Evolutionary conservation across 768 basidiomycete species (phyloP), one percentile per base, ranked within the genome.

Genomic region (Suillus clintonianus): DNA sequence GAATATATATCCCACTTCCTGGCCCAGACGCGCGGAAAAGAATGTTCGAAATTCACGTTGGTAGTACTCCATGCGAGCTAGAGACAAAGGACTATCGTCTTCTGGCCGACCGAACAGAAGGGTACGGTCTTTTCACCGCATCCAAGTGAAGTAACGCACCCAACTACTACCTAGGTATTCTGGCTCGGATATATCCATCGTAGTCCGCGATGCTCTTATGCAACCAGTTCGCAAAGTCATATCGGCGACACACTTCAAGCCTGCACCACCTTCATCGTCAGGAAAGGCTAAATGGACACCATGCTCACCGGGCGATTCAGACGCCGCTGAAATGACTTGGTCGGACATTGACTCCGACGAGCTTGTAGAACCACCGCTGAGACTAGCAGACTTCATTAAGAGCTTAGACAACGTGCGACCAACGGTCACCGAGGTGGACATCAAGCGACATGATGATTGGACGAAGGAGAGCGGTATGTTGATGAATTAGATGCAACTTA

Each of bases 21-120:
- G 95, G 95, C 0, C 83, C 91, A 4, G 95, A 97, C 59, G 97
- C 97, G 14, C 85, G 97, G 51, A 84, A 88, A 75, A 89, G 88
- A 34, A 99, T 99, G 95, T 99, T 99, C 73, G 92, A 98, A 79
- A 87, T 99, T 50, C 96, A 99, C 70, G 86, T 99, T 54, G 97
- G 97, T 2, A 81, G 87, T 19, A 99, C 97, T 1, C 97, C 97
- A 22, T 95, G 94, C 73, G 83, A 92, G 67, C 85, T 99, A 13
- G 78, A 83, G 11, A 80, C 82, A 37, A 87, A 90, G 70, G 96
- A 99, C 70, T 97, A 90, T 75, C 87, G 89, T 37, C 70, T 77
- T 30, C 83, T 99, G 1, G 97, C 94, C 3, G 87, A 94, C 14
- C 85, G 83, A 71, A 99, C 97, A 0, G 94, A 97, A 24, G 95